phyloP scores from a whole-genome alignment of 371 early-diverging fungal genomes.

The Basidiobolus heterosporus region DNA sequence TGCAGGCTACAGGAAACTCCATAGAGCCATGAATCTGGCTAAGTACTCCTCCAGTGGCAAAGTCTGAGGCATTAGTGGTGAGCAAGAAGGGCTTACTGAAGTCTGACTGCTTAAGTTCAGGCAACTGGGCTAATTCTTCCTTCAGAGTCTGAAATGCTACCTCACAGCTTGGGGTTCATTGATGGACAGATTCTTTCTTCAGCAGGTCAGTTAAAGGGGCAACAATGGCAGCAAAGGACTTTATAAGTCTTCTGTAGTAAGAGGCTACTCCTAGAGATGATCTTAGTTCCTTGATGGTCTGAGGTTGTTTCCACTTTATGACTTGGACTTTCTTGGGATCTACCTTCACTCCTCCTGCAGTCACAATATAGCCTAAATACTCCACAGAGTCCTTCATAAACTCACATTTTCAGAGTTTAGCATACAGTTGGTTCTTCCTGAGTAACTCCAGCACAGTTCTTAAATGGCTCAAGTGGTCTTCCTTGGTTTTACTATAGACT shows the following conservation, averaged over 20 bases:
- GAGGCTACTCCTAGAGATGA: slow-evolving; percentile 14
- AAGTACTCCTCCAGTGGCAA: slow-evolving; percentile 9
- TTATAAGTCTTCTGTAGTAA: slow-evolving; percentile 18
- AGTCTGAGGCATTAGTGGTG: slow-evolving; percentile 7
- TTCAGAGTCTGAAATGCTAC: slow-evolving; percentile 4
- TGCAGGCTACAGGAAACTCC: slow-evolving; percentile 10
- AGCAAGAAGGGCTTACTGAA: slow-evolving; percentile 6
- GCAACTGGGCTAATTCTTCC: slow-evolving; percentile 1
- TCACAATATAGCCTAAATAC: slow-evolving; percentile 19
- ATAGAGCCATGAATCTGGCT: slow-evolving; percentile 3
- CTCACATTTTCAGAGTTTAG: slow-evolving; percentile 21
- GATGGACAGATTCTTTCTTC: slow-evolving; percentile 6
- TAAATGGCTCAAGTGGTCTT: slow-evolving; percentile 19
- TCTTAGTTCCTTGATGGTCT: slow-evolving; percentile 7
- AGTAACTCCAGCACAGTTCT: slow-evolving; percentile 14
- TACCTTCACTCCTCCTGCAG: slow-evolving; percentile 7
- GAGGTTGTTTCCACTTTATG: slow-evolving; percentile 7
- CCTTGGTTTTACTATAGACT: slow-evolving; percentile 12
- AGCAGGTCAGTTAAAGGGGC: slow-evolving; percentile 15
- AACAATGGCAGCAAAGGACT: slow-evolving; percentile 7
- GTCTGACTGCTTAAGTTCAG: slow-evolving; percentile 9
- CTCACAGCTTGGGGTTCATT: too few species aligned
- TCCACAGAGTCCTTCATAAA: slow-evolving; percentile 10
- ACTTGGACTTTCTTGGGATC: slow-evolving; percentile 9
- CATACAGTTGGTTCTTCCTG: slow-evolving; percentile 10